These are phyloP conservation scores for Larix kaempferi DNA, from an alignment of 75 land plant species.

Conservation along the genomic window DNA sequence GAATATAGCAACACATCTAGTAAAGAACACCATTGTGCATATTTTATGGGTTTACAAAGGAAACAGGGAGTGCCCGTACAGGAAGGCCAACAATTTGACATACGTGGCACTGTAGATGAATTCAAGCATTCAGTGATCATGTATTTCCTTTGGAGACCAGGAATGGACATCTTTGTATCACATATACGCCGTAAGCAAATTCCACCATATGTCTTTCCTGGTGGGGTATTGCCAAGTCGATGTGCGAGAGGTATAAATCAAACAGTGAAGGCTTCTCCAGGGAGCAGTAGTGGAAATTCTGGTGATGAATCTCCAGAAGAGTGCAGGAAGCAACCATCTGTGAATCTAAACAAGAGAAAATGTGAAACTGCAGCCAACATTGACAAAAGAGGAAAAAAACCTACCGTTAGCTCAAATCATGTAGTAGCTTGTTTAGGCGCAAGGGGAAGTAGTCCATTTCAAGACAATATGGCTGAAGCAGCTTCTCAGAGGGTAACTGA, in stretches of 20 bases:
- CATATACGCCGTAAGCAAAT: conserved; percentile 48
- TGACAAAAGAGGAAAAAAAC: conserved; percentile 20
- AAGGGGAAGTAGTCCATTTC: not conserved
- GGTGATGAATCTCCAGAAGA: conserved; percentile 9
- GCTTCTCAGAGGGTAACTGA: not conserved
- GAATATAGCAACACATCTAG: conserved; percentile 28
- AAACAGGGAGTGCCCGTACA: conserved; percentile 40
- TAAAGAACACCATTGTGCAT: conserved; percentile 33
- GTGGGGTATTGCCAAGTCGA: conserved; percentile 27
- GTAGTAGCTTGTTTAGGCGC: conserved; percentile 10
- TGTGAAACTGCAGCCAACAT: not conserved
- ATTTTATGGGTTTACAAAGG: conserved; percentile 51
- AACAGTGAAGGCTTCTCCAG: not conserved
- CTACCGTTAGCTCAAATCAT: conserved; percentile 21
- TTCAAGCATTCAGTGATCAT: conserved; percentile 33
- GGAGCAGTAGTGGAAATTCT: not conserved
- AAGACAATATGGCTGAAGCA: not conserved
- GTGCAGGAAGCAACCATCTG: conserved; percentile 8
- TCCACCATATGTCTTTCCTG: conserved; percentile 46
- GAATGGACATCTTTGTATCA: conserved; percentile 46
- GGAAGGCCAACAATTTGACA: conserved; percentile 51
- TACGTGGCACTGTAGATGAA: conserved; percentile 44
- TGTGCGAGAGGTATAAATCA: conserved; percentile 1
- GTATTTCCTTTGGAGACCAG: conserved; percentile 40
- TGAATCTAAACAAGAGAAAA: conserved; percentile 23